Evolutionary conservation across 129 eudicot species (phyloP), one percentile per base, ranked within the genome.

Genomic region (Centella asiatica): DNA sequence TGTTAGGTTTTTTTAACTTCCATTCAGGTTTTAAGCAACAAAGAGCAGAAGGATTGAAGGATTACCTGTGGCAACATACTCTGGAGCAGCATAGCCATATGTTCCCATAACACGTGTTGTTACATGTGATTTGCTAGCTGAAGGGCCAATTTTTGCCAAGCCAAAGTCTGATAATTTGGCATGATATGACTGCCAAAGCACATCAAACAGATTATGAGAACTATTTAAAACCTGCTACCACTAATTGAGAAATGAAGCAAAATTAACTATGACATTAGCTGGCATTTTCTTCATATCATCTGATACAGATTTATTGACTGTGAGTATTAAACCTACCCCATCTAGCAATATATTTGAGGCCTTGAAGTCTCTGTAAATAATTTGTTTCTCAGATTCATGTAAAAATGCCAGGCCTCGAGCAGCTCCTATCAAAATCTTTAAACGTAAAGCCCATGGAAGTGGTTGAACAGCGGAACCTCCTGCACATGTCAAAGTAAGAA

Each of bases 381-480:
- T 92, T 66, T 78, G 78, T 57, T 72, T 80, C 50, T 90, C 85
- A 1, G 88, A 81, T 18, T 78, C 54, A 28, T 92, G 98, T 72
- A 92, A 75, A 72, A 81, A 84, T 4, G 84, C 81, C 45, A 92
- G 85, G 23, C 98, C 98, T 32, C 81, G 80, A 66, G 95, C 98
- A 25, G 98, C 95, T 62, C 98, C 98, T 18, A 82, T 84, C 20
- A 74, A 69, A 19, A 92, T 78, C 76, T 84, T 87, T 51, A 92
- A 65, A 76, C 96, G 81, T 56, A 77, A 54, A 31, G 72, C 88
- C 98, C 98, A 92, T 39, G 94, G 80, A 64, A 92, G 94, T 32
- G 95, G 84, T 71, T 84, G 95, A 61, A 69, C 88, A 52, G 88
- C 66, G 36, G 98, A 79, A 39, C 95, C 94, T 72, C 95, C 98